Evolutionary conservation across 805 yeast genomes (phyloP).

Genomic region (Danielozyma ontarioensis): DNA sequence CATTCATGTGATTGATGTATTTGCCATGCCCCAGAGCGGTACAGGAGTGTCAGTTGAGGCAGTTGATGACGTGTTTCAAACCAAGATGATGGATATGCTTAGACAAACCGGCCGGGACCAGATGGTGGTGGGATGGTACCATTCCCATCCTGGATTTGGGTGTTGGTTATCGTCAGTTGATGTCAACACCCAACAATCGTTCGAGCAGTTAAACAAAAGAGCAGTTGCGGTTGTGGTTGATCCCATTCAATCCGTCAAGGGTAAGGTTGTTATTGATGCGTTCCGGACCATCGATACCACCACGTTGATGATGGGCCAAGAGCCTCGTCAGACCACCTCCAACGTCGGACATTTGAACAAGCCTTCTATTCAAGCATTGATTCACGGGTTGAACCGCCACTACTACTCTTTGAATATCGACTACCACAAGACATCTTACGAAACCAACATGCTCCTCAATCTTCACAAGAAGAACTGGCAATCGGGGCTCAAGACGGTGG

Average conservation of each 20-base stretch:
- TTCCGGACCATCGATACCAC: slow-evolving; percentile 89
- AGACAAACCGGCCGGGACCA: slow-evolving; percentile 99
- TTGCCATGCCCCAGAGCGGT: slow-evolving; percentile 99
- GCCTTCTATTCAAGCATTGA: slow-evolving; percentile 93
- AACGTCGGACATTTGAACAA: slow-evolving; percentile 93
- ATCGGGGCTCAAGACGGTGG: slow-evolving; percentile 73
- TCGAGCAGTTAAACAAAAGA: slow-evolving; percentile 90
- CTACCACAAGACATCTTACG: slow-evolving; percentile 86
- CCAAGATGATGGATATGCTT: slow-evolving; percentile 99
- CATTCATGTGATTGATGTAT: slow-evolving; percentile 94
- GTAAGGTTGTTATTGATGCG: slow-evolving; percentile 98
- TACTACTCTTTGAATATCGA: slow-evolving; percentile 94
- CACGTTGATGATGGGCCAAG: slow-evolving; percentile 89
- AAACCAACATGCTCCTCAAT: slow-evolving; percentile 89
- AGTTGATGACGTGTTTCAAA: slow-evolving; percentile 97
- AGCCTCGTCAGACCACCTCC: slow-evolving; percentile 96
- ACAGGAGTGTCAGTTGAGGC: slow-evolving; percentile 99
- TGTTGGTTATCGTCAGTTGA: slow-evolving; percentile 98
- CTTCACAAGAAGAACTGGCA: slow-evolving; percentile 96
- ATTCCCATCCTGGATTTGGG: slow-evolving; percentile 97
- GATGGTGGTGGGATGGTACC: slow-evolving; percentile 99
- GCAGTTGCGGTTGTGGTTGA: slow-evolving; percentile 99
- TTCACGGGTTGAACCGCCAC: slow-evolving; percentile 95
- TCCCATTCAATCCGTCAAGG: slow-evolving; percentile 97
- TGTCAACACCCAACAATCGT: slow-evolving; percentile 95